Evolutionary conservation across 805 yeast genomes (phyloP).

Genomic region (Metschnikowia santaceciliae): DNA sequence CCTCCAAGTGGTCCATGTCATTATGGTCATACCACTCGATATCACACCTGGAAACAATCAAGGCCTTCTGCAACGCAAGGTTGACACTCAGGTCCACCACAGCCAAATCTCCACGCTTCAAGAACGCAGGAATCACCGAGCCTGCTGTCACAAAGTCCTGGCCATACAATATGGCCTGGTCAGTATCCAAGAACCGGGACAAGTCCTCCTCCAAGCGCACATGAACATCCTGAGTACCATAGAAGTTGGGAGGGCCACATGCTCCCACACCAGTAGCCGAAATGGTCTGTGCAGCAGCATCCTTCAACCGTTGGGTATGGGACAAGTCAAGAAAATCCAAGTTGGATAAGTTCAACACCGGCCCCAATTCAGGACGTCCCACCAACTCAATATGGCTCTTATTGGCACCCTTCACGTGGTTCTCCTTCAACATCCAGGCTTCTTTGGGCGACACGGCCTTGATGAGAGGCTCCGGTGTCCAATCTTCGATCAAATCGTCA

Average conservation of each 20-base stretch:
- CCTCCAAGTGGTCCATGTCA: slow-evolving; percentile 77
- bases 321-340: slow-evolving; percentile 69
- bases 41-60: slow-evolving; percentile 80
- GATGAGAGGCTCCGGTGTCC: slow-evolving; percentile 88
- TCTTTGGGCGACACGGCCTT: slow-evolving; percentile 49
- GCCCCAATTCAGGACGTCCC: slow-evolving; percentile 22
- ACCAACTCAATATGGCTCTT: slow-evolving; percentile 34
- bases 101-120: slow-evolving; percentile 91
- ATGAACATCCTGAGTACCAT: slow-evolving; percentile 93
- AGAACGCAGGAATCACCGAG: slow-evolving; percentile 87
- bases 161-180: slow-evolving; percentile 79
- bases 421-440: slow-evolving; percentile 56
- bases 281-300: slow-evolving; percentile 56
- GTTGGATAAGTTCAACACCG: slow-evolving; percentile 64
- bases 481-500: slow-evolving; percentile 80
- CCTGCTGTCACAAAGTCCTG: slow-evolving; percentile 87
- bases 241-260: slow-evolving; percentile 97
- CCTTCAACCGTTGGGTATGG: slow-evolving; percentile 41
- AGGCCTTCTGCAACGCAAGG: slow-evolving; percentile 81
- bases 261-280: slow-evolving; percentile 88
- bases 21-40: slow-evolving; percentile 84
- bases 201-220: slow-evolving; percentile 71
- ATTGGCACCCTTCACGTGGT: slow-evolving; percentile 59
- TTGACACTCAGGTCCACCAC: slow-evolving; percentile 80
- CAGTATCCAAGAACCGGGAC: slow-evolving; percentile 72